Base-by-base conservation (phyloP, 2,329 filamentous ascomycete species). In the Ophiostoma perfectum region DNA sequence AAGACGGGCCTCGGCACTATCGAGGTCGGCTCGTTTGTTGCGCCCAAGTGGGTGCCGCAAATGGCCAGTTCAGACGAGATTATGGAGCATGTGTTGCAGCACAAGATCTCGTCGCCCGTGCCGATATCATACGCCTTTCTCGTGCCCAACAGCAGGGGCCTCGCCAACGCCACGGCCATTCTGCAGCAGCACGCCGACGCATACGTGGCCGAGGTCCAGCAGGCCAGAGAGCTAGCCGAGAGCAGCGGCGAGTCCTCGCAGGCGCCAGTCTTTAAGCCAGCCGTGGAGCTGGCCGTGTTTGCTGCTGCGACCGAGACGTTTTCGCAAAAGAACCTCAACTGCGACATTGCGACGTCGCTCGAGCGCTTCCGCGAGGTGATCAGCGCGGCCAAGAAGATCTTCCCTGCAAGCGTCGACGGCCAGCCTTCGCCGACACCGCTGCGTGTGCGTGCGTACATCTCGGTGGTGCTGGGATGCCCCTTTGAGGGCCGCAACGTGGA, bases 31-130 rank as follows among this genome's bases (percentile, higher is more conserved):
- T 91, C 90, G 1, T 92, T 96, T 75, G 92, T 96, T 9, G 86
- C 90, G 64, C 90, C 92, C 1, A 92, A 91, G 85, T 93, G 90
- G 86, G 88, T 93, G 65, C 92, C 92, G 3, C 92, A 92, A 89
- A 93, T 94, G 91, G 88, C 88, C 72, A 90, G 91, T 74, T 93
- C 91, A 1, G 85, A 86, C 75, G 84, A 90, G 55, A 91, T 95
- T 64, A 84, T 95, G 68, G 79, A 89, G 71, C 86, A 91, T 74
- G 80, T 93, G 67, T 81, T 92, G 12, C 78, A 84, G 58, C 79
- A 81, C 47, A 84, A 85, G 16, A 83, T 87, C 7, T 75, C 80
- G 36, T 83, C 88, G 0, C 78, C 80, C 0, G 75, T 76, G 1
- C 83, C 85, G 1, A 83, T 93, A 66, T 88, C 87, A 41, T 95